These are phyloP conservation scores for Aegle marmelos DNA, from an alignment of 345 rosid genomes.

Conservation along the genomic window DNA sequence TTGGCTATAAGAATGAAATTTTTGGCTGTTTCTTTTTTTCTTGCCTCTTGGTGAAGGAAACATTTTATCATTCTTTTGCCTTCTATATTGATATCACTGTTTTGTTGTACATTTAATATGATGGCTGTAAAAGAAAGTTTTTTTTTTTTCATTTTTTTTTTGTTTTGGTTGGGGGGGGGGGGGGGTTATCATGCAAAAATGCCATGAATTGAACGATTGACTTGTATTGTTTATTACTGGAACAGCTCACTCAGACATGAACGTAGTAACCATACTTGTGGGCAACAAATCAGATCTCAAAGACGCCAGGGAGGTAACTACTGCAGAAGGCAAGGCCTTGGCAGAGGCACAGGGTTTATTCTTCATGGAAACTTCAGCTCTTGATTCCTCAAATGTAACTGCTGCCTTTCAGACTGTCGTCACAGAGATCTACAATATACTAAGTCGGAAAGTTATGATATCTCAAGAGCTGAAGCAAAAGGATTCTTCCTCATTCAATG, in stretches of 20 bases:
- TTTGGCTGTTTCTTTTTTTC: too few species aligned
- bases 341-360: conserved; percentile 90
- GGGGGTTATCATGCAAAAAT: not conserved
- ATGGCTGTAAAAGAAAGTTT: not conserved
- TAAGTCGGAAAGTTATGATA: conserved; percentile 86
- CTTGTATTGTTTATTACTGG: conserved; percentile 20
- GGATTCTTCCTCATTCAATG: conserved; percentile 54
- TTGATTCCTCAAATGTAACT: conserved; percentile 84
- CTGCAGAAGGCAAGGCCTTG: conserved; percentile 78
- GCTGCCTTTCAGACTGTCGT: conserved; percentile 95
- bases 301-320: conserved; percentile 87
- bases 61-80: not conserved
- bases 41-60: too few species aligned
- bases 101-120: not conserved
- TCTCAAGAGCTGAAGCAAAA: conserved; percentile 72
- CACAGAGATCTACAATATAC: conserved; percentile 80
- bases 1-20: not conserved
- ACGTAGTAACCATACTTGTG: conserved; percentile 85
- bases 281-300: conserved; percentile 93
- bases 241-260: conserved; percentile 98
- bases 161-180: too few species aligned
- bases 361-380: conserved; percentile 95
- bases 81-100: not conserved
- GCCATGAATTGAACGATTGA: conserved; percentile 5
- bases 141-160: too few species aligned